Evolutionary conservation across 768 basidiomycete species (phyloP).

Genomic region (Strobilomyces echinocephalus): DNA sequence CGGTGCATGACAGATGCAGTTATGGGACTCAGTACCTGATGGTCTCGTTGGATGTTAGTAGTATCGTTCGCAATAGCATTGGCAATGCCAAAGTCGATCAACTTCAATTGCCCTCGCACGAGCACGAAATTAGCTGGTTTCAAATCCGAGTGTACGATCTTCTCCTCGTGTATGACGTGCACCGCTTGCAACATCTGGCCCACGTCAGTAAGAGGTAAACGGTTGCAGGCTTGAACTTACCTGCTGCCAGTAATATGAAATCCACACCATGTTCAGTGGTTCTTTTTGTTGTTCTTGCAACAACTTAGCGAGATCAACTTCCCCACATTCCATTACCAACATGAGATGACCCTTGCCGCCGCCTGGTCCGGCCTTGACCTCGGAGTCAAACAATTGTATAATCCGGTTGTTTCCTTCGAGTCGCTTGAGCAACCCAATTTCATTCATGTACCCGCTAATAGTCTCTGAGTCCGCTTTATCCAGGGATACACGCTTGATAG

Average conservation of each 20-base stretch:
- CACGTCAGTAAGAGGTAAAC: background rate
- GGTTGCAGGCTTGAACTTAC: constrained; percentile 37
- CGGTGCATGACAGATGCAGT: background rate
- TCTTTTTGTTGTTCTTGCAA: constrained; percentile 82
- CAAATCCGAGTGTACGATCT: constrained; percentile 97
- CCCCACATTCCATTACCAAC: constrained; percentile 96
- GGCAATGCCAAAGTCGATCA: constrained; percentile 99
- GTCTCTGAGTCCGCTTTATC: constrained; percentile 88
- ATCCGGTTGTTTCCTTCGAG: constrained; percentile 91
- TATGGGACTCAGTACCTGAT: constrained; percentile 55
- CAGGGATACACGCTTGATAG: constrained; percentile 88
- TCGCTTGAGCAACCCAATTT: constrained; percentile 89
- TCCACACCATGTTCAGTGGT: constrained; percentile 87
- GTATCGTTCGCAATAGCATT: constrained; percentile 99
- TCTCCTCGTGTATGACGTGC: constrained; percentile 97
- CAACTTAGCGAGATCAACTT: constrained; percentile 83
- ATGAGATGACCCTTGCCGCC: constrained; percentile 72
- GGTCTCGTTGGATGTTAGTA: constrained; percentile 95
- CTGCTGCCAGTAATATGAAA: constrained; percentile 97
- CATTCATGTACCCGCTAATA: constrained; percentile 91
- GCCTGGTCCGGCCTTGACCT: constrained; percentile 61
- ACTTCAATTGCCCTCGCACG: constrained; percentile 89
- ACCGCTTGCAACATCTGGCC: constrained; percentile 94
- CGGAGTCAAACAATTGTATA: constrained; percentile 87
- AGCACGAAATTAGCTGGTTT: constrained; percentile 99